Base-by-base conservation (phyloP, 176 grass and related monocot genomes). In the Ananas comosus region DNA sequence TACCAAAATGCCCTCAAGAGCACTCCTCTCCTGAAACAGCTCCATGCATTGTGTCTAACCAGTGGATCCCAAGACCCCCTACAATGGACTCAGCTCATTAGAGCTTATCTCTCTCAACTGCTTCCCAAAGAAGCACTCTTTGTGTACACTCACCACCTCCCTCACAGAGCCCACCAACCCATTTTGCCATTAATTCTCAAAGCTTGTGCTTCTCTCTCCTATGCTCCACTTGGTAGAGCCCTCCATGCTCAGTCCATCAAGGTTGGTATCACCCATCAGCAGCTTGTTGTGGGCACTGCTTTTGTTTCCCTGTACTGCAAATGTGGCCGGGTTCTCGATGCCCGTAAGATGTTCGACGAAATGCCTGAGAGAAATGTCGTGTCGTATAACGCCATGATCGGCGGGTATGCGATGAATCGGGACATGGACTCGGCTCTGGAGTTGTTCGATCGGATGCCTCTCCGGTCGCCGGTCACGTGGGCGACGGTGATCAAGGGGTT, bases 281-380 rank as follows among this genome's bases (percentile, higher is more conserved):
- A 85, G 29, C 61, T 77, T 11, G 53, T 85, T 21, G 72, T 91
- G 9, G 81, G 81, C 49, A 87, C 85, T 28, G 74, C 88, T 29
- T 59, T 91, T 4, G 81, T 91, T 28, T 91, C 85, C 0, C 64
- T 82, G 88, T 87, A 82, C 70, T 68, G 76, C 57, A 87, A 87
- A 49, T 49, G 81, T 67, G 66, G 73, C 56, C 79, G 53, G 11
- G 50, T 78, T 4, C 52, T 4, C 0, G 65, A 80, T 52, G 88
- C 81, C 0, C 63, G 65, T 28, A 49, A 63, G 49, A 11, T 76
- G 79, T 91, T 91, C 53, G 79, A 91, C 27, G 79, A 73, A 80
- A 84, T 81, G 79, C 73, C 76, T 1, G 50, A 65, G 1, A 70
- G 85, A 72, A 91, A 80, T 71, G 66, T 25, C 13, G 81, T 91